A percentile compares a stretch with the other conserved stretches of the same genome.
Evolutionary conservation across 2,329 filamentous ascomycete genomes (phyloP).

Genomic region (Ophiostoma quercus): DNA sequence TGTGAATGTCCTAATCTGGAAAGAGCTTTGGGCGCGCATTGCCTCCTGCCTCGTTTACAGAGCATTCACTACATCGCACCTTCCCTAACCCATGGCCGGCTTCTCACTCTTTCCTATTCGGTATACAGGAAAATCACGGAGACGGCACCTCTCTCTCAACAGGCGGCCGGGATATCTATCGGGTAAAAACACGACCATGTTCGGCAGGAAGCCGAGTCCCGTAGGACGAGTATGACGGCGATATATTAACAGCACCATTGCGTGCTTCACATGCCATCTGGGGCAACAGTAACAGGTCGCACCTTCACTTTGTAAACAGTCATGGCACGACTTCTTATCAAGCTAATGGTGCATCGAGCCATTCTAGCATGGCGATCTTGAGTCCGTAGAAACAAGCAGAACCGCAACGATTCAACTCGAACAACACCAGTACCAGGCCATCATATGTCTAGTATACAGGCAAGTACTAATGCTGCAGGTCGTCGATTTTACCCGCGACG

Average conservation of each 20-base stretch:
- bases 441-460: not conserved
- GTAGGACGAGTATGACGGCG: not conserved
- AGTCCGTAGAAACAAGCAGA: not conserved
- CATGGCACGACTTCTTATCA: not conserved
- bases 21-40: not conserved
- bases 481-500: not conserved
- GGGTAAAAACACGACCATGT: not conserved
- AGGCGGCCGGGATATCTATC: not conserved
- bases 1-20: not conserved
- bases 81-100: not conserved
- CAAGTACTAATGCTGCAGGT: not conserved
- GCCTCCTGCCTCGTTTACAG: not conserved
- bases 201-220: not conserved
- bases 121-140: too few relatives aligned
- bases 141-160: too few relatives aligned
- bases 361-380: not conserved
- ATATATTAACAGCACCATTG: not conserved
- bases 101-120: not conserved
- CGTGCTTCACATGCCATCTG: not conserved
- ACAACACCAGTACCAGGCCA: too few relatives aligned
- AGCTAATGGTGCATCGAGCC: not conserved
- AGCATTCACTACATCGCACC: not conserved
- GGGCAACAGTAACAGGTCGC: not conserved
- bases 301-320: not conserved
- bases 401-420: not conserved